Evolutionary conservation across 1,284 basidiomycete genomes (phyloP).

Genomic region (Pascua sp.): DNA sequence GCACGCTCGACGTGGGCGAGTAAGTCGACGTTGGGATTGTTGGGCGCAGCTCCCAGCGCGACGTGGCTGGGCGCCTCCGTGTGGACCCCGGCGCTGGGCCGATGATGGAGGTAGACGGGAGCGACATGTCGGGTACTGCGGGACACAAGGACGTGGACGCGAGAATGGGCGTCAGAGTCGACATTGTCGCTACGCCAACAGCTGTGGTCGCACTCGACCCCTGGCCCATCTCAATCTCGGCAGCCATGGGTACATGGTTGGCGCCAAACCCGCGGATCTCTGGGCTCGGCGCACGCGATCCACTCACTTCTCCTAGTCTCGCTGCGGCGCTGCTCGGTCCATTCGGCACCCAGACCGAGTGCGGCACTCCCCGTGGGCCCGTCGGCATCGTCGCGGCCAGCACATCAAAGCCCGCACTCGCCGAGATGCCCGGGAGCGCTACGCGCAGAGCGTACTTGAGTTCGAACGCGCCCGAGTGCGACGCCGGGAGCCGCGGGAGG

Average conservation of each 20-base stretch:
- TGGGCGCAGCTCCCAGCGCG: slow-evolving; percentile 30
- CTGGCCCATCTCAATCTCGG: too few species aligned
- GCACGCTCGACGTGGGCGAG: slow-evolving; percentile 42
- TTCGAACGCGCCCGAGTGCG: slow-evolving; percentile 33
- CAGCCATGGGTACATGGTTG: too few species aligned
- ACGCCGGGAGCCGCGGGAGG: slow-evolving; percentile 31
- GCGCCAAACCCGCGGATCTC: not conserved
- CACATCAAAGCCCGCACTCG: slow-evolving; percentile 24
- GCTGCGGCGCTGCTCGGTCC: not conserved
- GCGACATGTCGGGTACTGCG: not conserved
- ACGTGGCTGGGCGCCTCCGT: not conserved
- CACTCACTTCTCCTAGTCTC: not conserved
- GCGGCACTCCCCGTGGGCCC: slow-evolving; percentile 12
- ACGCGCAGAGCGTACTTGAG: slow-evolving; percentile 24
- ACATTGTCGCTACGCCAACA: not conserved
- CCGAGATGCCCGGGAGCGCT: slow-evolving; percentile 16
- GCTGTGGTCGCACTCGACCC: not conserved
- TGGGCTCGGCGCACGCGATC: not conserved
- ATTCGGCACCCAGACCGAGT: slow-evolving; percentile 1
- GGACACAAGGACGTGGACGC: not conserved
- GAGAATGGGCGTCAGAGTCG: not conserved
- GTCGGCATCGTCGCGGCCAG: slow-evolving; percentile 40
- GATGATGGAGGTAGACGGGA: slow-evolving; percentile 1
- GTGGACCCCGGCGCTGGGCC: not conserved
- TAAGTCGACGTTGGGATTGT: slow-evolving; percentile 35